Evolutionary conservation across 306 rosid species (phyloP).

Genomic region (Rosa multiflora): DNA sequence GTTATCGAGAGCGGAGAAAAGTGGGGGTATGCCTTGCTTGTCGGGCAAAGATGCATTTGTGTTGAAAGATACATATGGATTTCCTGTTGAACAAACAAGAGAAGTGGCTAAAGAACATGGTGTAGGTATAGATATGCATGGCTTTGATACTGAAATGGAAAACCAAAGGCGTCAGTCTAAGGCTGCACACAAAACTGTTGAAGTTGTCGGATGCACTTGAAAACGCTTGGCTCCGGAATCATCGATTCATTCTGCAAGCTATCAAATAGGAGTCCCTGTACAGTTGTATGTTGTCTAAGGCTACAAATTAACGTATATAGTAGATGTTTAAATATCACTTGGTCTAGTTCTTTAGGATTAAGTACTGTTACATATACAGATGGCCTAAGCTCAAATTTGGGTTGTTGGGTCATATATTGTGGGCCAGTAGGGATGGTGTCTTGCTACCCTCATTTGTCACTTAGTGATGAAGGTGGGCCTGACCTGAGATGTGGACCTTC

Average conservation of each 20-base stretch:
- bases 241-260: background rate
- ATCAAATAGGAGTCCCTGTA: no score
- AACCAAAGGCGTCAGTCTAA: conserved; percentile 89
- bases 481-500: no score
- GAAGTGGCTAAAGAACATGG: conserved; percentile 84
- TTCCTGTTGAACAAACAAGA: conserved; percentile 76
- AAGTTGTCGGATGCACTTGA: background rate
- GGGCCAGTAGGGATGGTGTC: no score
- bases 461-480: no score
- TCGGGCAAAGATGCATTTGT: conserved; percentile 79
- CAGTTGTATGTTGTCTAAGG: no score
- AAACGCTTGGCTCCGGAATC: background rate
- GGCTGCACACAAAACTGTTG: conserved; percentile 57
- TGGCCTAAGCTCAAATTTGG: no score
- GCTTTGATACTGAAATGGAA: conserved; percentile 83
- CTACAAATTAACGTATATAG: no score
- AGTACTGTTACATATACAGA: no score
- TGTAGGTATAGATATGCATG: conserved; percentile 63
- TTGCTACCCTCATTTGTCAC: no score
- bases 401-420: no score
- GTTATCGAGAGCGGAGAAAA: conserved; percentile 44
- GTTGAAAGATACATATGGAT: conserved; percentile 83
- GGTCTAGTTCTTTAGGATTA: no score
- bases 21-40: conserved; percentile 55
- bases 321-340: no score